Evolutionary conservation across 805 yeast genomes (phyloP).

Genomic region (Yarrowia sp.): DNA sequence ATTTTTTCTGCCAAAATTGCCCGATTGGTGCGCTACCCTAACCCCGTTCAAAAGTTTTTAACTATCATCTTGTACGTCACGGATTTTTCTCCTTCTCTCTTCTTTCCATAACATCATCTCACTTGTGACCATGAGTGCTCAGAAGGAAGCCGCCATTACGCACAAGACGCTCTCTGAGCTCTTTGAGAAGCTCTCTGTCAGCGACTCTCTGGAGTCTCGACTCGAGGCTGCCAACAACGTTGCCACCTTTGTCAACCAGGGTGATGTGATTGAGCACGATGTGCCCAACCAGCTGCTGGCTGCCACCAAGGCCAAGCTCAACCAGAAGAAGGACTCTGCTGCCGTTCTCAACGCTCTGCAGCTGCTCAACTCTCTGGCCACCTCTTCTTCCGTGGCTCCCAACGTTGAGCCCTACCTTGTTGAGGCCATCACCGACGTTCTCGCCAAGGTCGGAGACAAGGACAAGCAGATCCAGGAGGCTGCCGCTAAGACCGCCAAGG

Average conservation of each 20-base stretch:
- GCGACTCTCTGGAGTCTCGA: slow-evolving; percentile 76
- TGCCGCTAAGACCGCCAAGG: slow-evolving; percentile 77
- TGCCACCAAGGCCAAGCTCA: slow-evolving; percentile 75
- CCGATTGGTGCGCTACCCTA: slow-evolving; percentile 1
- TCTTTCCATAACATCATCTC: slow-evolving; percentile 11
- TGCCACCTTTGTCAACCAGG: slow-evolving; percentile 85
- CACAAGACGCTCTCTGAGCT: slow-evolving; percentile 60
- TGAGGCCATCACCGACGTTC: slow-evolving; percentile 71
- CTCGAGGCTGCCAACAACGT: slow-evolving; percentile 86
- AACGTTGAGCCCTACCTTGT: slow-evolving; percentile 96
- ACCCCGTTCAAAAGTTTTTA: slow-evolving; percentile 32
- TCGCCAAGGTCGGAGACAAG: slow-evolving; percentile 90
- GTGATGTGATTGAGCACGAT: slow-evolving; percentile 97
- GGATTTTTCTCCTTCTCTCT: slow-evolving; percentile 18
- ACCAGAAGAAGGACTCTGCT: slow-evolving; percentile 75
- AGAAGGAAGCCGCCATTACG: slow-evolving; percentile 40
- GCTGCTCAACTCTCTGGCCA: slow-evolving; percentile 86
- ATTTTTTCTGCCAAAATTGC: slow-evolving; percentile 16
- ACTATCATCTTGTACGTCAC: slow-evolving; percentile 29
- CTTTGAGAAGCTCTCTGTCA: slow-evolving; percentile 89
- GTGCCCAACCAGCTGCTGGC: slow-evolving; percentile 88
- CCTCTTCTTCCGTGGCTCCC: slow-evolving; percentile 74
- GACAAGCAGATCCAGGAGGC: slow-evolving; percentile 72
- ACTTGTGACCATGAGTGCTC: slow-evolving; percentile 40
- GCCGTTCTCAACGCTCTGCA: slow-evolving; percentile 79